Evolutionary conservation across 169 alveolate genomes (phyloP).

Genomic region (Cryptosporidium ubiquitum): DNA sequence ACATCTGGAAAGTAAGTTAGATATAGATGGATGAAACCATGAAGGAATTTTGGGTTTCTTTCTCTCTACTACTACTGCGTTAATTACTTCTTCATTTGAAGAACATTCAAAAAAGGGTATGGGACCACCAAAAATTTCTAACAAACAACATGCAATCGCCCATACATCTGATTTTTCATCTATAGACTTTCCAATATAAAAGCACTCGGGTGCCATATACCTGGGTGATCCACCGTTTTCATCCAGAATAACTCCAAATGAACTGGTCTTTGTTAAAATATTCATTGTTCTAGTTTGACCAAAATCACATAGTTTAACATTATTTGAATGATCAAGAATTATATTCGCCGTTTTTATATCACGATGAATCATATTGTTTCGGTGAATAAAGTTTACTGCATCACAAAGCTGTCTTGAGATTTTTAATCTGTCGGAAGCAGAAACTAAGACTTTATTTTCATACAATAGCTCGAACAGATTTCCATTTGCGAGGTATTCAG

Average conservation of each 20-base stretch:
- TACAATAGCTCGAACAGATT: constrained; percentile 81
- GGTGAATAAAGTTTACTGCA: constrained; percentile 81
- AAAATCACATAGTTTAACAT: constrained; percentile 83
- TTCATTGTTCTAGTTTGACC: constrained; percentile 83
- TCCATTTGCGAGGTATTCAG: constrained; percentile 82
- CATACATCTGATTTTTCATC: constrained; percentile 84
- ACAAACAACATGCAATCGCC: constrained; percentile 85
- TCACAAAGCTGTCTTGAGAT: constrained; percentile 79
- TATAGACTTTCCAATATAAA: constrained; percentile 79
- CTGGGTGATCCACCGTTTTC: constrained; percentile 88
- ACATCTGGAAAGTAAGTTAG: constrained; percentile 59
- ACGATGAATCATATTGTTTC: constrained; percentile 81
- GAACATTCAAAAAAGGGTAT: constrained; percentile 83
- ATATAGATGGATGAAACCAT: constrained; percentile 76
- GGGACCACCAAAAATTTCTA: constrained; percentile 84
- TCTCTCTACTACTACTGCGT: constrained; percentile 76
- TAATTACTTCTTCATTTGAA: constrained; percentile 78
- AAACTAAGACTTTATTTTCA: constrained; percentile 76
- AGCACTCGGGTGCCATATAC: constrained; percentile 88
- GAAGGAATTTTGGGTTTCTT: constrained; percentile 76
- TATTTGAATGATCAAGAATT: constrained; percentile 79
- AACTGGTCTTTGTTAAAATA: constrained; percentile 68
- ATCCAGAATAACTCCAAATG: constrained; percentile 76
- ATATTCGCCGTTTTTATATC: constrained; percentile 85
- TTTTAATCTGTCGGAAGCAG: constrained; percentile 78